phyloP scores from a whole-genome alignment of 2,329 filamentous ascomycete species.

The Nemania sp. region DNA sequence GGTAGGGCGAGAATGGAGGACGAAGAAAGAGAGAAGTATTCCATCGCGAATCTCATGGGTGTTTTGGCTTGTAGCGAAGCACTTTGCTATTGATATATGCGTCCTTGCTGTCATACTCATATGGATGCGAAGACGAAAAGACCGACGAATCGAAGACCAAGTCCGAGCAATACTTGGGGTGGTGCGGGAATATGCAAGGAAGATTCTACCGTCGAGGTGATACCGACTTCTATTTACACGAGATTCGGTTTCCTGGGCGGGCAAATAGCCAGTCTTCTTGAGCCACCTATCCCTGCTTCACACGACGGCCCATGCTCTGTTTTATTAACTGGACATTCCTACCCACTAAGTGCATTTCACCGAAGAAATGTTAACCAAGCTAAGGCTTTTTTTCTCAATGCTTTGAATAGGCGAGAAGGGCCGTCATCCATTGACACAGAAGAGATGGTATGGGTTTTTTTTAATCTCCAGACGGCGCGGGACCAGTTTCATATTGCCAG shows the following conservation, averaged over 20 bases:
- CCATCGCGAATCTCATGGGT: conserved; percentile 78
- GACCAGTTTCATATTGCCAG: background rate
- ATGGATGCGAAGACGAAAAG: conserved; percentile 79
- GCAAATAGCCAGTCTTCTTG: background rate
- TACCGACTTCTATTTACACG: background rate
- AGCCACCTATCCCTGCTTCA: background rate
- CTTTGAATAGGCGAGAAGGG: background rate
- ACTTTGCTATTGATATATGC: conserved; percentile 78
- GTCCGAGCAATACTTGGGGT: conserved; percentile 72
- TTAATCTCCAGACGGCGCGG: background rate
- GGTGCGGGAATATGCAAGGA: conserved; percentile 69
- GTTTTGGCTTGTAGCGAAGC: conserved; percentile 76
- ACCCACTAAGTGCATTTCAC: background rate
- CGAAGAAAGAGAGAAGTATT: conserved; percentile 72
- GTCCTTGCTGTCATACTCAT: conserved; percentile 74
- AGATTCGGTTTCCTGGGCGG: background rate
- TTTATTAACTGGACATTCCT: conserved; percentile 5
- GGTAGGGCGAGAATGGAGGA: conserved; percentile 76
- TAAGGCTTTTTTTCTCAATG: background rate
- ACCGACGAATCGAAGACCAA: conserved; percentile 78
- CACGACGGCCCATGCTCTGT: background rate
- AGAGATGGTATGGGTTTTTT: background rate
- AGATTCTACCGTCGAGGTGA: conserved; percentile 69
- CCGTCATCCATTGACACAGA: background rate
- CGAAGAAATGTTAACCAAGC: background rate